phyloP scores from a whole-genome alignment of 305 asterid species.

The Solanum chacoense region DNA sequence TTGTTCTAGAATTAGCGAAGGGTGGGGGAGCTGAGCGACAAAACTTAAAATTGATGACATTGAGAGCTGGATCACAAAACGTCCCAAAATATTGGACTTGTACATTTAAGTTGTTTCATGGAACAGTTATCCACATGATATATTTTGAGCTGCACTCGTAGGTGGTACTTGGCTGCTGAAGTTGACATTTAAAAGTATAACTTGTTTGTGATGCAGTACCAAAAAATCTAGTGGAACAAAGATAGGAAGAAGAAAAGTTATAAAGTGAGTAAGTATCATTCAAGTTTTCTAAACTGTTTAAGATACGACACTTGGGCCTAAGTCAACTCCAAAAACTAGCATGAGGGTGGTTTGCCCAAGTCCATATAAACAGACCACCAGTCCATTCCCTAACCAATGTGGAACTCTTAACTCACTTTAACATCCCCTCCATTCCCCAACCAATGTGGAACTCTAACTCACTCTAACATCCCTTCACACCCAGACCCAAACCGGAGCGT shows the following conservation, averaged over 20 bases:
- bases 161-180: background rate
- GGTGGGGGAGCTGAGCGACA: background rate
- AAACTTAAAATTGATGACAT: background rate
- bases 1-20: background rate
- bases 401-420: background rate
- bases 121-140: background rate
- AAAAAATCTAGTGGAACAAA: background rate
- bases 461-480: background rate
- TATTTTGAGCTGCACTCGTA: background rate
- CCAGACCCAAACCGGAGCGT: background rate
- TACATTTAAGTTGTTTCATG: background rate
- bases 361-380: background rate
- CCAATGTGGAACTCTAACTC: background rate
- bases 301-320: background rate
- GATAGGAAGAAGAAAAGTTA: background rate
- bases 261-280: background rate
- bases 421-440: background rate
- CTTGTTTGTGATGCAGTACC: background rate
- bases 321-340: background rate
- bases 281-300: background rate
- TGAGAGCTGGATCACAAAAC: background rate
- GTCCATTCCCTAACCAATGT: background rate
- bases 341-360: background rate
- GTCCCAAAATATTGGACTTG: background rate
- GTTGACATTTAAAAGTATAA: background rate